phyloP scores from a whole-genome alignment of 2,329 filamentous ascomycete genomes.

The Colletotrichum horii region DNA sequence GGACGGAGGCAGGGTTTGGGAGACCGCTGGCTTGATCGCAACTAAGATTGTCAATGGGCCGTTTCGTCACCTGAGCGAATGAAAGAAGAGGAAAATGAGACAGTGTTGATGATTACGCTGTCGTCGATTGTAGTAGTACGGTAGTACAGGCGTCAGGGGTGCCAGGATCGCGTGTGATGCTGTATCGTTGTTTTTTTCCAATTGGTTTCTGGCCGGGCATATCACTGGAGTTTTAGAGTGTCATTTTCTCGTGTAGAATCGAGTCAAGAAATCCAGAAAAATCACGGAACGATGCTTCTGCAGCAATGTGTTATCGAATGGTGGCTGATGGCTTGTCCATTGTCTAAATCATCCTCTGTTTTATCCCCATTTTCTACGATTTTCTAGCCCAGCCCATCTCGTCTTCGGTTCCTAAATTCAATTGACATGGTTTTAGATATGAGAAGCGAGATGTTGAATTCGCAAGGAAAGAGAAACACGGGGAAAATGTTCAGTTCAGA shows the following conservation, averaged over 20 bases:
- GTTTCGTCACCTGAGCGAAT: not conserved
- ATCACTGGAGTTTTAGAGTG: conserved; percentile 8
- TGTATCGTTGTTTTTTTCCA: not conserved
- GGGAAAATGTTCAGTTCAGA: not conserved
- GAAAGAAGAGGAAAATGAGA: not conserved
- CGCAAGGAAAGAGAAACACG: conserved; percentile 12
- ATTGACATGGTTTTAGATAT: not conserved
- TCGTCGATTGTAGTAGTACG: not conserved
- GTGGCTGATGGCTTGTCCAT: not conserved
- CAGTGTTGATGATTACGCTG: not conserved
- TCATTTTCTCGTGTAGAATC: not conserved
- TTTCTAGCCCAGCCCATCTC: not conserved
- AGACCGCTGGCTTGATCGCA: conserved; percentile 40
- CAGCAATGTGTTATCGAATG: not conserved
- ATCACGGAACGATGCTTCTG: not conserved
- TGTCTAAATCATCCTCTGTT: not conserved
- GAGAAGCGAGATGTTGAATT: conserved; percentile 19
- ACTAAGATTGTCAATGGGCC: conserved; percentile 3
- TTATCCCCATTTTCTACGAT: not conserved
- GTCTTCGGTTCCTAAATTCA: not conserved
- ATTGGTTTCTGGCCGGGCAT: not conserved
- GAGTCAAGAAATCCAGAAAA: not conserved
- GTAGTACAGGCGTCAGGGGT: conserved; percentile 7
- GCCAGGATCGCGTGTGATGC: not conserved
- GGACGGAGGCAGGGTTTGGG: conserved; percentile 36